Percentiles rank a stretch among this genome's conserved stretches.
Conservation (phyloP, 2,329 filamentous ascomycete species). For the Pseudogymnoascus sp. region DNA sequence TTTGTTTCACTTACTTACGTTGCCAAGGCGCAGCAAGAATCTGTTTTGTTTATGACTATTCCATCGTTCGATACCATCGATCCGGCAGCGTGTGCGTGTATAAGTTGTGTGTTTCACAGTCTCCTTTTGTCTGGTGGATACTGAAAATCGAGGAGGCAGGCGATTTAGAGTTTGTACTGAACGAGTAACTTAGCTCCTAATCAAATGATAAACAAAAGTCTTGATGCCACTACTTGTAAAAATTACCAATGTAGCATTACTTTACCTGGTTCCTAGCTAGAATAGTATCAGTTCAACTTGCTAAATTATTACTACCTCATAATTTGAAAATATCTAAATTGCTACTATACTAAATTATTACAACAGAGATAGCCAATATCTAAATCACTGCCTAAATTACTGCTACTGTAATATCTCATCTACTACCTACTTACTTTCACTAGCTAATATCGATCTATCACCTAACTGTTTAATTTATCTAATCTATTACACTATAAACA, state of each 20-base stretch:
- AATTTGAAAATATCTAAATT: no score
- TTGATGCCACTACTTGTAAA: neutral
- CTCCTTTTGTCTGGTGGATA: neutral
- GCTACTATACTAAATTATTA: no score
- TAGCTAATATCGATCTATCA: no score
- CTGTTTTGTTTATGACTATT: slow-evolving; percentile 10
- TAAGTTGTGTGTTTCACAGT: slow-evolving; percentile 8
- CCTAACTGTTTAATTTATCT: no score
- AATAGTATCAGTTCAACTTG: no score
- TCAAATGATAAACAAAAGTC: neutral
- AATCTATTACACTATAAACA: no score
- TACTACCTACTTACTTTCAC: no score
- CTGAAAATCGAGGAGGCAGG: neutral
- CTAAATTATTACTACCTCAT: no score
- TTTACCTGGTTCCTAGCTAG: no score
- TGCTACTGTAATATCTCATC: no score
- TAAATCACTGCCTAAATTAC: no score
- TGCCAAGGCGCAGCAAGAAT: slow-evolving; percentile 6
- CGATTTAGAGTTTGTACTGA: slow-evolving; percentile 2
- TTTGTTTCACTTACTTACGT: slow-evolving; percentile 8
- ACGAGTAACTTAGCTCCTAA: slow-evolving; percentile 2
- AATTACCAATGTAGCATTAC: neutral
- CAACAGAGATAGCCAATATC: no score
- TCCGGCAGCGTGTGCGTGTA: slow-evolving; percentile 8
- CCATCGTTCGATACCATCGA: slow-evolving; percentile 6